Percentiles rank a stretch among this genome's conserved stretches.
These are phyloP conservation scores for Xylaria arbuscula DNA, from an alignment of 2,329 filamentous ascomycete genomes.

Conservation along the genomic window DNA sequence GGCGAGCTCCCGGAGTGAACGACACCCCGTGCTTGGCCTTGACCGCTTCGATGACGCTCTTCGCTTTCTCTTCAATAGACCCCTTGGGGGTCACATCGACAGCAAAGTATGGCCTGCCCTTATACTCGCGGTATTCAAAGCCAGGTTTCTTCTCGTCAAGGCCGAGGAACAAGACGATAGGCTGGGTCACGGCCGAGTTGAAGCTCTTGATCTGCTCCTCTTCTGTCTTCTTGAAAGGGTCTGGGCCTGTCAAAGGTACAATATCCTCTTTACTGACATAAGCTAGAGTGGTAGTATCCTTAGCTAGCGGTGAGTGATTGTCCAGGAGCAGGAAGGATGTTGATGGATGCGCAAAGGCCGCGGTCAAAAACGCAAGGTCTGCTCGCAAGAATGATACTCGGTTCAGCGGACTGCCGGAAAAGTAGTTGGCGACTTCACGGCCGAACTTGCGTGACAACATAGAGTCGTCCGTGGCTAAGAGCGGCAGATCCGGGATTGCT, in stretches of 20 bases:
- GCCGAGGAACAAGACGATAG: slow-evolving; percentile 86
- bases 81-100: slow-evolving; percentile 84
- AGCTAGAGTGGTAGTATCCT: slow-evolving; percentile 69
- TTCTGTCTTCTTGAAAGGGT: slow-evolving; percentile 78
- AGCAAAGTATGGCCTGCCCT: slow-evolving; percentile 86
- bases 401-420: slow-evolving; percentile 81
- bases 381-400: slow-evolving; percentile 80
- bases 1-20: slow-evolving; percentile 70
- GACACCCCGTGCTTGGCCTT: slow-evolving; percentile 69
- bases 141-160: slow-evolving; percentile 72
- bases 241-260: slow-evolving; percentile 73
- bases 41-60: slow-evolving; percentile 67
- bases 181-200: slow-evolving; percentile 74
- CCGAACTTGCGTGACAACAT: slow-evolving; percentile 84
- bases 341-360: slow-evolving; percentile 72
- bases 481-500: slow-evolving; percentile 57
- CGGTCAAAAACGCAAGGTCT: slow-evolving; percentile 75
- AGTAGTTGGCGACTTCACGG: slow-evolving; percentile 85
- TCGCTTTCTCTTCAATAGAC: slow-evolving; percentile 69
- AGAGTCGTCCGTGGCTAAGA: slow-evolving; percentile 62
- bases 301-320: slow-evolving; percentile 78
- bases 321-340: slow-evolving; percentile 83
- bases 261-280: slow-evolving; percentile 78
- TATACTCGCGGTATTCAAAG: slow-evolving; percentile 75
- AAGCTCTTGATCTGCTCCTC: slow-evolving; percentile 77